phyloP scores from a whole-genome alignment of 805 yeast genomes.

The Zygotorulaspora sp. region DNA sequence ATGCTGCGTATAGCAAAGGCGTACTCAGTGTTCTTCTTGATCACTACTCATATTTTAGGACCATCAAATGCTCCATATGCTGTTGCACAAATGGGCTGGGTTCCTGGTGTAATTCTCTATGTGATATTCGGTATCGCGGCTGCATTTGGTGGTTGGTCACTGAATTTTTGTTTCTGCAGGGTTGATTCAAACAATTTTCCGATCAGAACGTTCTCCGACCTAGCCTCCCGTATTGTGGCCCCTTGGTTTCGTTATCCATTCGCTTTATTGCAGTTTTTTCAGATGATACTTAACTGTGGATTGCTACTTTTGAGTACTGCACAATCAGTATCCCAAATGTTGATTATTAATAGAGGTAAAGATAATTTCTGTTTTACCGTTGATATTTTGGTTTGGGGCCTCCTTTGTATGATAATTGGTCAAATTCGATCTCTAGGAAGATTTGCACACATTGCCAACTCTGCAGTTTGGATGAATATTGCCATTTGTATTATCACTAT shows the following conservation, averaged over 20 bases:
- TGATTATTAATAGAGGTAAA: constrained; percentile 17
- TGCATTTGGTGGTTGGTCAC: constrained; percentile 40
- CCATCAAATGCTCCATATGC: constrained; percentile 47
- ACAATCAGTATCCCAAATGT: constrained; percentile 41
- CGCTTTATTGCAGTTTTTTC: constrained; percentile 37
- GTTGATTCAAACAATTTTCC: constrained; percentile 44
- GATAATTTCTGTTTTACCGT: constrained; percentile 40
- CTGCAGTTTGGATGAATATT: constrained; percentile 45
- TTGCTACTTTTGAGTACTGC: constrained; percentile 41
- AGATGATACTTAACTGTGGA: constrained; percentile 43
- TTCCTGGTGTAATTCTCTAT: constrained; percentile 42
- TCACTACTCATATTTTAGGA: constrained; percentile 47
- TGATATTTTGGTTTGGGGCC: constrained; percentile 41
- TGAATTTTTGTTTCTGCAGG: constrained; percentile 36
- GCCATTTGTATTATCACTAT: constrained; percentile 42
- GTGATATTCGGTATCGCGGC: constrained; percentile 41
- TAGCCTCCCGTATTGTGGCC: constrained; percentile 37
- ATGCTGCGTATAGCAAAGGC: constrained; percentile 16
- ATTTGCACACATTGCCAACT: constrained; percentile 41
- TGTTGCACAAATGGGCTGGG: constrained; percentile 42
- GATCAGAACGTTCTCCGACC: constrained; percentile 40
- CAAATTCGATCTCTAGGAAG: constrained; percentile 39
- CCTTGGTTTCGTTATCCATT: constrained; percentile 24
- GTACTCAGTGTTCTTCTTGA: constrained; percentile 41
- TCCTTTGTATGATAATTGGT: constrained; percentile 42